Evolutionary conservation across 2,329 filamentous ascomycete species (phyloP), one percentile per base, ranked within the genome.

Genomic region (Fusarium multiceps): DNA sequence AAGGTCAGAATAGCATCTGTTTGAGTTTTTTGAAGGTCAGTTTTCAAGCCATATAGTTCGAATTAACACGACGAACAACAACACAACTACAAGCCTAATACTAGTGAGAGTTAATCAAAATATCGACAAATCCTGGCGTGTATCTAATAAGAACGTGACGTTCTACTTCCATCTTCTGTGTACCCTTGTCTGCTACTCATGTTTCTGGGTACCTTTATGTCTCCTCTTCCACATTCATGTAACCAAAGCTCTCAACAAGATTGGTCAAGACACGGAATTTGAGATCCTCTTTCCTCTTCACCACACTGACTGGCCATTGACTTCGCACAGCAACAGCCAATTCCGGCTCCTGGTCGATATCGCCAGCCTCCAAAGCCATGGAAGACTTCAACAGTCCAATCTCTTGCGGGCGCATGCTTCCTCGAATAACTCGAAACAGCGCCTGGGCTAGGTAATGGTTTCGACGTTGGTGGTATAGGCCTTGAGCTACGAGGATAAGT

Each of bases 401-500:
- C n/a, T 78, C 77, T n/a, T 73, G 56, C 0, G 66, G 63, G 0
- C 76, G 68, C 80, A 81, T 81, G 8, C 72, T 74, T 2, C 78
- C 78, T 5, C 75, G 70, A 16, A 81, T 68, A 2, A 81, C 76
- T 1, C 72, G 72, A 55, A 78, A 81, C 1, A 81, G 64, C 1
- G 76, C 75, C 40, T 78, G 70, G 0, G 75, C 77, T 8, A 81
- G 54, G 55, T 80, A 78, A 47, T 80, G 75, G 32, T 78, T 80
- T 11, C 59, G 75, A 2, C 78, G 76, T 48, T 81, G 80, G 32
- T 64, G 59, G 50, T 76, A 75, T 0, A 81, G 57, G 0, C 80
- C 80, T 34, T 79, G 76, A 2, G 75, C 77, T 12, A 76, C 68
- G 3, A 81, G 66, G n/a, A 82, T 66, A 1, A 81, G 74, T 0